Conservation (phyloP, 352 stramenopile genomes). For the Phytopythium mirpurense region DNA sequence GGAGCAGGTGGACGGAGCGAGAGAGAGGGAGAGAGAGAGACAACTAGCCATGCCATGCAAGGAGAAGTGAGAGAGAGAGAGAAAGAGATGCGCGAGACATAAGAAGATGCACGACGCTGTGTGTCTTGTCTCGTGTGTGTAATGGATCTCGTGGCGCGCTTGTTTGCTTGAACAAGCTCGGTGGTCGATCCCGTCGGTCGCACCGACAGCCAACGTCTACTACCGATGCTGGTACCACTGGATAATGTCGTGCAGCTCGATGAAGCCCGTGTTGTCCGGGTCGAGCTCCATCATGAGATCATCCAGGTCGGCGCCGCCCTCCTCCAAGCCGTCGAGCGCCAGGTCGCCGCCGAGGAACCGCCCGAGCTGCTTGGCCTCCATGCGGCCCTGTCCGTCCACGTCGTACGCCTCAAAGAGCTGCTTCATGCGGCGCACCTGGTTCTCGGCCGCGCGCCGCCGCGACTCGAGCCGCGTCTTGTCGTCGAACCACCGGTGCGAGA, state of each 20-base stretch:
- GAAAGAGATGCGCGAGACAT: too few species aligned
- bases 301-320: constrained; percentile 44
- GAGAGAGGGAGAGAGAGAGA: neutral
- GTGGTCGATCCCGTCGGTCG: neutral
- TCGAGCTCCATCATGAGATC: constrained; percentile 69
- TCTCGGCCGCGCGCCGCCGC: constrained; percentile 58
- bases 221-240: constrained; percentile 76
- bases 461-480: constrained; percentile 61
- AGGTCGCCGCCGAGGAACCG: constrained; percentile 67
- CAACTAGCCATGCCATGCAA: too few species aligned
- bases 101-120: neutral
- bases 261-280: constrained; percentile 67
- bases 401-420: constrained; percentile 80
- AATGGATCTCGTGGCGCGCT: neutral
- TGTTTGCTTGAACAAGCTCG: neutral
- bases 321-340: constrained; percentile 42
- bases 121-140: too few species aligned
- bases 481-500: constrained; percentile 85
- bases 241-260: constrained; percentile 79
- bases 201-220: too few species aligned
- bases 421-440: constrained; percentile 56
- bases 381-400: constrained; percentile 72
- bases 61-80: neutral
- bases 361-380: constrained; percentile 69
- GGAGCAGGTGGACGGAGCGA: neutral